These are phyloP conservation scores for Rhizophagus sp. DNA, from an alignment of 192 early-diverging fungal species.

Conservation along the genomic window DNA sequence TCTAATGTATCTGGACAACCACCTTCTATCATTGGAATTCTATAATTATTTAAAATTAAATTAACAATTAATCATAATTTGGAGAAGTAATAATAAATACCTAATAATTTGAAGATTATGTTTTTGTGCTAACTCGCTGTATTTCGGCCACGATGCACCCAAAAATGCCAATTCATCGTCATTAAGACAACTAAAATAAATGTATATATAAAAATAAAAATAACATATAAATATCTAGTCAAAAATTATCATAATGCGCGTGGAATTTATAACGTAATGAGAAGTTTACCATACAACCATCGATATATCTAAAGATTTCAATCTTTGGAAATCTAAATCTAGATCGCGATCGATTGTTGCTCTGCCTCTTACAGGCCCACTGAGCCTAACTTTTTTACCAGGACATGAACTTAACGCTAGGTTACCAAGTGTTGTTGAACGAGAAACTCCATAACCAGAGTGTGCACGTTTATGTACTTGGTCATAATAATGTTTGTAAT, in stretches of 20 bases:
- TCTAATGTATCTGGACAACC: slow-evolving; percentile 57
- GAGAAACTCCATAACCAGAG: not conserved
- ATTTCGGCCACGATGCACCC: slow-evolving; percentile 65
- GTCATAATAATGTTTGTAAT: slow-evolving; percentile 13
- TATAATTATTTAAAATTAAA: slow-evolving; percentile 4
- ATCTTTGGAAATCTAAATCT: slow-evolving; percentile 68
- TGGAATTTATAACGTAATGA: not conserved
- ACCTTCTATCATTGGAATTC: slow-evolving; percentile 73
- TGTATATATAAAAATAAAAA: slow-evolving; percentile 5
- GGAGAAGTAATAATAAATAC: slow-evolving; percentile 1
- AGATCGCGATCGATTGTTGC: slow-evolving; percentile 72
- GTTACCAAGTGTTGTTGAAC: slow-evolving; percentile 47
- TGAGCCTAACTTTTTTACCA: slow-evolving; percentile 77
- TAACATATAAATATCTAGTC: not conserved
- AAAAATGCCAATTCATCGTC: slow-evolving; percentile 66
- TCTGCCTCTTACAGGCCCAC: slow-evolving; percentile 68
- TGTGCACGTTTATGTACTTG: not conserved
- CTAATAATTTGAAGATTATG: slow-evolving; percentile 61
- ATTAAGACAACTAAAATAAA: slow-evolving; percentile 58
- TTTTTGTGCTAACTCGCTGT: slow-evolving; percentile 50
- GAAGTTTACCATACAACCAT: slow-evolving; percentile 62
- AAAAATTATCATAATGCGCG: not conserved
- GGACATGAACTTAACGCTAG: slow-evolving; percentile 71
- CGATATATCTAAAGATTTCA: slow-evolving; percentile 56
- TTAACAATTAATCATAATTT: not conserved